Evolutionary conservation across 164 flowering plant species (phyloP), one percentile per base, ranked within the genome.

Genomic region (Echeveria elegans): DNA sequence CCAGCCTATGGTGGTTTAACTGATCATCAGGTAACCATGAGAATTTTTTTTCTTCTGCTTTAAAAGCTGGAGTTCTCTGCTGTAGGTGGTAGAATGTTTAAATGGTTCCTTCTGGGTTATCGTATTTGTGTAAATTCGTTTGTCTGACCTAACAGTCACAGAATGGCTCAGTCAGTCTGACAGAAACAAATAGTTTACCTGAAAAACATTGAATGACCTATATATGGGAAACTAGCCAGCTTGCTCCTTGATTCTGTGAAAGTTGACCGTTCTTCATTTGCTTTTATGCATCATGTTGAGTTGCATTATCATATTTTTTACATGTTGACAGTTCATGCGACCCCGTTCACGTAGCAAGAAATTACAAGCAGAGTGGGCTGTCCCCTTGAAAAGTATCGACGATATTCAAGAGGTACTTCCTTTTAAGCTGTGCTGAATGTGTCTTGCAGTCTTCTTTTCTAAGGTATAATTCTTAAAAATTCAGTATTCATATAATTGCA

Each of bases 311-410:
- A 19, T 41, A 53, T 14, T 64, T 16, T 10, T 56, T 6, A 21
- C 15, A 64, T 71, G 63, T 36, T 64, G 32, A 72, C 79, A 93
- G 98, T 93, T 93, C 78, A 84, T 90, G 97, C 77, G 97, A n/a
- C 94, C 90, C 21, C 88, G 98, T 43, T 75, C 96, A 65, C 92
- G 94, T 69, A 82, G 82, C 79, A 89, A 90, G 88, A 93, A 88
- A 68, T 83, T 93, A 75, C 78, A 80, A 1, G 91, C 89, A 68
- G 98, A 93, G 75, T 93, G 98, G 98, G 92, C 63, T 78, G 83
- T 83, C 65, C 87, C 96, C 23, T 69, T 93, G 79, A 83, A 78
- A 73, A 81, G 72, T 48, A 67, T 86, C 67, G 91, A 87, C 66
- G 97, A 93, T 74, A 81, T 93, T 70, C 68, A 76, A 58, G 95